A percentile compares a stretch with the other conserved stretches of the same genome.
Conservation (phyloP, 208 protist species). For the Angomonas deanei region DNA sequence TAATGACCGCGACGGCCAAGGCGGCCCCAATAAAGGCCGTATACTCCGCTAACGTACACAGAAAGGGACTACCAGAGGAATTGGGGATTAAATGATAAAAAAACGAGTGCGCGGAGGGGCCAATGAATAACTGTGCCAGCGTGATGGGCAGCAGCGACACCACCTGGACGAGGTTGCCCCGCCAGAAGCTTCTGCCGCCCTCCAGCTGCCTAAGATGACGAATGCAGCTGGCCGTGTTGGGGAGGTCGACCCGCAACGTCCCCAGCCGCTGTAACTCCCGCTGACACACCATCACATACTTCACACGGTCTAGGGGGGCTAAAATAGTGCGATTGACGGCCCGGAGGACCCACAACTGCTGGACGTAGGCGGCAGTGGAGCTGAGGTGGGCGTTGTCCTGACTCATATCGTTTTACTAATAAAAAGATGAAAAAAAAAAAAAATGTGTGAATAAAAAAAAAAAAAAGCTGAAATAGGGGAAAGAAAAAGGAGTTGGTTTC, state of each 20-base stretch:
- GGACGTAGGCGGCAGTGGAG: constrained; percentile 54
- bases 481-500: too few species aligned
- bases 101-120: constrained; percentile 41
- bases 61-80: neutral
- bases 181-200: constrained; percentile 62
- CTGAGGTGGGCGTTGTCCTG: too few species aligned
- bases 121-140: constrained; percentile 67
- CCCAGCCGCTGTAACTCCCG: constrained; percentile 58
- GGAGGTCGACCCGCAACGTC: constrained; percentile 35
- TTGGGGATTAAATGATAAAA: constrained; percentile 19
- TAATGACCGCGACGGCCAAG: constrained; percentile 40
- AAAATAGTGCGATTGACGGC: constrained; percentile 44
- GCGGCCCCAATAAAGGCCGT: constrained; percentile 38
- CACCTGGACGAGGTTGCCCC: constrained; percentile 78
- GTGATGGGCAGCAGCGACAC: constrained; percentile 57
- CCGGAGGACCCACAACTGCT: constrained; percentile 42
- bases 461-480: too few species aligned
- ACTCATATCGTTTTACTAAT: too few species aligned
- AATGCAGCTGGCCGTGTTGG: constrained; percentile 44
- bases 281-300: constrained; percentile 78
- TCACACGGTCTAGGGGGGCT: constrained; percentile 78
- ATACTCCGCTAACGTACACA: constrained; percentile 34
- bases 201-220: constrained; percentile 49
- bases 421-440: too few species aligned
- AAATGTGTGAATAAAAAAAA: too few species aligned